Conservation (phyloP, 148 eudicot genomes). For the Polygonum maritimum region DNA sequence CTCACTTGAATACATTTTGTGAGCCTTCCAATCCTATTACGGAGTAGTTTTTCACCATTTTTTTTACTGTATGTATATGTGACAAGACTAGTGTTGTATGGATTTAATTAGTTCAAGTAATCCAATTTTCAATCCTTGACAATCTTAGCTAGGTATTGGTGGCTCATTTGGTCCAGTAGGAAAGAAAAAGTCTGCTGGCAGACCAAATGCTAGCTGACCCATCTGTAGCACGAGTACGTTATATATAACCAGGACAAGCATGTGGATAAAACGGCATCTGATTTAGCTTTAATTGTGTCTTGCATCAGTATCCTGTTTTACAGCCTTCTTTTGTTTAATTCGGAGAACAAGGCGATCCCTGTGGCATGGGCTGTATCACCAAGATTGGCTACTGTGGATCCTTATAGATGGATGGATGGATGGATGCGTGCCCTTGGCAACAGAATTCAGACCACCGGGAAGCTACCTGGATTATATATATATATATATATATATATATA, state of each 20-base stretch:
- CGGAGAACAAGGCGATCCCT: constrained; percentile 92
- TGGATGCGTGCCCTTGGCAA: constrained; percentile 97
- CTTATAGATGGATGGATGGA: constrained; percentile 23
- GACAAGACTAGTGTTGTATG: not conserved
- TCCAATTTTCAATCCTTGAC: not conserved
- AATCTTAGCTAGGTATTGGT: constrained; percentile 66
- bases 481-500: too few species aligned
- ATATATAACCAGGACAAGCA: constrained; percentile 88
- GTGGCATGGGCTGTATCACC: constrained; percentile 92
- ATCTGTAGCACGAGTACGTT: constrained; percentile 52
- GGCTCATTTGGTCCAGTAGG: constrained; percentile 96
- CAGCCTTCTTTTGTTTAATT: constrained; percentile 89
- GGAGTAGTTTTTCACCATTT: not conserved
- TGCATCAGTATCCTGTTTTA: constrained; percentile 65
- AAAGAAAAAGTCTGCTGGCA: constrained; percentile 73
- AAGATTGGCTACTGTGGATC: constrained; percentile 44
- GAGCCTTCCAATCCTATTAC: constrained; percentile 21
- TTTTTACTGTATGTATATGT: not conserved
- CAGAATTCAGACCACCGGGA: constrained; percentile 70
- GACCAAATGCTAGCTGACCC: constrained; percentile 92
- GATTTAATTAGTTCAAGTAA: not conserved
- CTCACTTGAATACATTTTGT: constrained; percentile 78
- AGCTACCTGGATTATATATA: constrained; percentile 83
- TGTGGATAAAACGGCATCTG: constrained; percentile 42
- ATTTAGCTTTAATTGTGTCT: constrained; percentile 13